phyloP scores from a whole-genome alignment of 306 rosid species.

The Herpetospermum pedunculosum region DNA sequence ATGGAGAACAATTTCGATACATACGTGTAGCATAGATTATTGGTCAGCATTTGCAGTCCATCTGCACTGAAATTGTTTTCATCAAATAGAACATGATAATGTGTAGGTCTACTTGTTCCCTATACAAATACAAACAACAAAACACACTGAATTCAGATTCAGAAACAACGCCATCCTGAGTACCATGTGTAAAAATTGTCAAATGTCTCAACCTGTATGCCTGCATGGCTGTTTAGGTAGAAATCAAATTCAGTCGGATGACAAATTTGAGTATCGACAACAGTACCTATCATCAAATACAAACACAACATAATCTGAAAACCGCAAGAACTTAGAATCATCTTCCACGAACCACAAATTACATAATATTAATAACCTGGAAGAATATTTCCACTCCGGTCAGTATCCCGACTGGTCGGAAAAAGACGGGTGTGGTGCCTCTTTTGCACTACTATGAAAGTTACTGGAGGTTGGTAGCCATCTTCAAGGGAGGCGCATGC shows the following conservation, averaged over 20 bases:
- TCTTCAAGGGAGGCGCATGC: conserved; percentile 49
- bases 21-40: conserved; percentile 43
- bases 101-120: conserved; percentile 42
- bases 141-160: neutral
- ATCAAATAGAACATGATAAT: conserved; percentile 34
- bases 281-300: conserved; percentile 38
- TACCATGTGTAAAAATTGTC: neutral
- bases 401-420: conserved; percentile 18
- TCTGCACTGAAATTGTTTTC: conserved; percentile 33
- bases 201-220: conserved; percentile 36
- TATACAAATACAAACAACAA: conserved; percentile 4
- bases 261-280: conserved; percentile 51
- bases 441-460: conserved; percentile 70
- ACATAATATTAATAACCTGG: conserved; percentile 39
- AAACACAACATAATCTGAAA: neutral
- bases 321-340: neutral
- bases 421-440: conserved; percentile 71
- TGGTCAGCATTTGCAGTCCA: conserved; percentile 22
- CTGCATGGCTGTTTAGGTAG: conserved; percentile 77
- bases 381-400: conserved; percentile 59
- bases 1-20: neutral
- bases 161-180: no score
- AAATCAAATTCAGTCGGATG: conserved; percentile 66
- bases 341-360: neutral
- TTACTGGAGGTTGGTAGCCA: conserved; percentile 32